Evolutionary conservation across 805 yeast species (phyloP), one percentile per base, ranked within the genome.

Genomic region (Lipomyces lipofer): DNA sequence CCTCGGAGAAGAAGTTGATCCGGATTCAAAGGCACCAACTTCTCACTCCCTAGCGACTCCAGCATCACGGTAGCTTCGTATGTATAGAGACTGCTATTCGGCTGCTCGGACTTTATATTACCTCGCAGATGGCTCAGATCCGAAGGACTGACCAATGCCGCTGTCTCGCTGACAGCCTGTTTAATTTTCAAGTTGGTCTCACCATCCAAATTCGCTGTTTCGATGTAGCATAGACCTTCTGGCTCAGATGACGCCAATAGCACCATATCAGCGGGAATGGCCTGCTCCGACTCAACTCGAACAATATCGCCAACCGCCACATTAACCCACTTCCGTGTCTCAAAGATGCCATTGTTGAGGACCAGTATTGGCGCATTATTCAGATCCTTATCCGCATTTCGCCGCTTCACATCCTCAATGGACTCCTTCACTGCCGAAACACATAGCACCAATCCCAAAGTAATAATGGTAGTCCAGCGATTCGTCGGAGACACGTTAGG

Each of bases 401-500:
- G 83, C 70, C 99, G 83, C 67, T 91, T 94, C 62, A 88, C 67
- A 71, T 94, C 99, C 71, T 94, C 99, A 64, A 85, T 77, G 15
- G 86, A 77, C 70, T 94, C 99, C 66, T 95, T 94, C 4, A 89
- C 75, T 0, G 97, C 99, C 1, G 98, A 90, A 1, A 94, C 97
- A 21, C 85, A 66, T 53, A 94, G 75, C 29, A 94, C 99, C 25
- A 92, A 81, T 25, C 84, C 70, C 59, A 94, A 77, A 0, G 99
- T 95, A 45, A 95, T 95, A 42, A 94, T 87, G 0, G 99, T 94
- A 3, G 99, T 94, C 67, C 83, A 94, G 71, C 97, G 74, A 72
- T 94, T 94, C 0, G 98, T 94, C 10, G 99, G 99, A 0, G 97
- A 83, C 3, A 94, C 98, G 60, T 85, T 80, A 2, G 99, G 99